Percentiles rank a stretch among this genome's conserved stretches.
Conservation (phyloP, 2,329 filamentous ascomycete species). For the Sarocladium oryzae region DNA sequence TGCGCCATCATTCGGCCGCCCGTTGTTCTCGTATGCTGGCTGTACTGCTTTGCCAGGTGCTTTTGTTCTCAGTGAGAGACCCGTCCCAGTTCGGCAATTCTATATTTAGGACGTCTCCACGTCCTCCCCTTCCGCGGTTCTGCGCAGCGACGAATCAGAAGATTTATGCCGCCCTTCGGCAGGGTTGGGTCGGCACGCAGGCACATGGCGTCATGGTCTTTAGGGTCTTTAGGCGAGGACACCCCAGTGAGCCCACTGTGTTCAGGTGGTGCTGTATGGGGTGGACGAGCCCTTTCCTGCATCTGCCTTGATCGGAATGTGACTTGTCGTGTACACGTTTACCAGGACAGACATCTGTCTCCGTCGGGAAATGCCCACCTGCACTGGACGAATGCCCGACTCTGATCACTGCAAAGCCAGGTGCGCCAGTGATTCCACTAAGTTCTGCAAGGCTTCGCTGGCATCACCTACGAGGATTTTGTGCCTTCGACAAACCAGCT, state of each 20-base stretch:
- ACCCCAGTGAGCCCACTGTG: background rate
- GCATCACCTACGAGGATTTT: no score
- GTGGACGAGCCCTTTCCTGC: no score
- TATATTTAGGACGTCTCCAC: background rate
- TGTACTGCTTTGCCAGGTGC: background rate
- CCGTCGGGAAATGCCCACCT: no score
- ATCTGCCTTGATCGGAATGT: background rate
- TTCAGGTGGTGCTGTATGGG: no score
- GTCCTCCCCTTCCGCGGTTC: background rate
- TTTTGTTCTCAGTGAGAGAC: background rate
- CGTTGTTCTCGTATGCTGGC: background rate
- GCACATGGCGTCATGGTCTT: slow-evolving; percentile 7
- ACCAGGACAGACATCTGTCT: no score
- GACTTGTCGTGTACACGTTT: no score
- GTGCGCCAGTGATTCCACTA: no score
- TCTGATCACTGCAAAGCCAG: no score
- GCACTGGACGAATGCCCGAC: no score
- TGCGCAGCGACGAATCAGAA: background rate
- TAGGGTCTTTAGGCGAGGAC: background rate
- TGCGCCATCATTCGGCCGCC: no score
- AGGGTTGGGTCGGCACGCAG: background rate
- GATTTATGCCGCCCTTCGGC: background rate
- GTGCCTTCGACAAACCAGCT: no score
- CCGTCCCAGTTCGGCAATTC: background rate
- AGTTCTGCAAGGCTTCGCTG: no score